Base-by-base conservation (phyloP, 495 filamentous ascomycete genomes). In the Penicillium turbatum region DNA sequence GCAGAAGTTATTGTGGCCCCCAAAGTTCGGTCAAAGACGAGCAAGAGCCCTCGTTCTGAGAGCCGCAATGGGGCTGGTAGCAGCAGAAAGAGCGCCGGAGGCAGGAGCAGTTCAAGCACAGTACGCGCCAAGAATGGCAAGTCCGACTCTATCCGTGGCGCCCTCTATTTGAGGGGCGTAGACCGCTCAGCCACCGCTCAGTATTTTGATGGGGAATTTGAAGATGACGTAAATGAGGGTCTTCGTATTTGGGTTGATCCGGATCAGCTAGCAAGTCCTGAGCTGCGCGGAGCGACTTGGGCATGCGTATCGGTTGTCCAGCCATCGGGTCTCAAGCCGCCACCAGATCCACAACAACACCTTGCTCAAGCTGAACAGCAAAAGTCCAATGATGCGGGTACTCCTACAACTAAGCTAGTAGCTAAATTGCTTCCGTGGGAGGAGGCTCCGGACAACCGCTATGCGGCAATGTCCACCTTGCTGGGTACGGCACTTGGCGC, bases 1-100 rank as follows among this genome's bases (percentile, higher is more conserved):
- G 92, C 90, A 17, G 93, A 98, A 70, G 90, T 97, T 44, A 92
- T 96, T 53, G 95, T 98, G 21, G 92, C 93, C 4, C 93, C 93
- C 1, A 98, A 98, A 68, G 84, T 79, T 15, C 79, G 86, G n/a
- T 76, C 82, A 27, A 81, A 81, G 45, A 72, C 75, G 29, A 71
- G 70, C 35, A 80, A 82, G 44, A 79, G 79, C 24, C 72, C 78
- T 35, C 68, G 69, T 12, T 75, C 72, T 15, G 81, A 84, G 46
- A 89, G 72, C 66, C 79, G 82, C 59, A 97, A 88, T 67, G 85
- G 89, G 17, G 82, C 86, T 5, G 86, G 72, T 45, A 80, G 77
- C 26, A 79, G 81, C 78, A 83, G 82, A 46, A 87, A 81, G 62
- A 95, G 89, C 61, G 70, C 67, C n/a, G 79, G 82, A 8, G 88